These are phyloP conservation scores for Batrachochytrium dendrobatidis DNA, from an alignment of 371 early-diverging fungal genomes.

Conservation along the genomic window DNA sequence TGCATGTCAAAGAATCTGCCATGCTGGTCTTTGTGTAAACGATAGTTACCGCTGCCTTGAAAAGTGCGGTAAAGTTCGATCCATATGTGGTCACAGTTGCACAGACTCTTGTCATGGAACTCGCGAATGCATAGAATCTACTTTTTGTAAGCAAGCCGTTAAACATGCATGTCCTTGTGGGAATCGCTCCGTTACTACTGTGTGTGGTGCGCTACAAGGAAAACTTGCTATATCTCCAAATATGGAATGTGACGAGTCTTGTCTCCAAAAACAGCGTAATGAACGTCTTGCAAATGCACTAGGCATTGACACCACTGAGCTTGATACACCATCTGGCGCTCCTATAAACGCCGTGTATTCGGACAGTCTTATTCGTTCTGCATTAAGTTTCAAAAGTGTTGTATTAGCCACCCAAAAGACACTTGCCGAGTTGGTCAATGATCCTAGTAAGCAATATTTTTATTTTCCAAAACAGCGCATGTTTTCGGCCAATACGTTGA, in stretches of 20 bases:
- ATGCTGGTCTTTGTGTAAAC: conserved; percentile 31
- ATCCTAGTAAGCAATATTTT: conserved; percentile 8
- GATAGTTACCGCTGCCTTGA: conserved; percentile 21
- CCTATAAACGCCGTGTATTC: conserved; percentile 9
- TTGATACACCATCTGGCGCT: neutral
- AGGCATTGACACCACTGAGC: conserved; percentile 15
- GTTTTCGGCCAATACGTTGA: conserved; percentile 11
- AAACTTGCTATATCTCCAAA: neutral
- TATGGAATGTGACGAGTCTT: conserved; percentile 35
- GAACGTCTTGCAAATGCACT: conserved; percentile 33
- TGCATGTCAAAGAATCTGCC: conserved; percentile 32
- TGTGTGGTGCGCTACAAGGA: conserved; percentile 25
- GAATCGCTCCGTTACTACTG: conserved; percentile 5
- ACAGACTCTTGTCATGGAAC: conserved; percentile 32
- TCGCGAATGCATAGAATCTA: conserved; percentile 28
- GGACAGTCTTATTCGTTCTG: conserved; percentile 11
- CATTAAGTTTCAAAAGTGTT: neutral
- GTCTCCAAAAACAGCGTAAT: conserved; percentile 28
- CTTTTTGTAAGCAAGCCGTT: conserved; percentile 24
- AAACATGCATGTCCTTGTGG: conserved; percentile 30
- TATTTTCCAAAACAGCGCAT: conserved; percentile 24
- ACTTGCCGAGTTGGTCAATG: conserved; percentile 27
- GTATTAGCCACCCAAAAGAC: conserved; percentile 23
- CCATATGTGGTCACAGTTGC: conserved; percentile 38
- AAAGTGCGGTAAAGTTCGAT: conserved; percentile 26